Base-by-base conservation (phyloP, 208 protist genomes). In the Trypanosoma boissoni region DNA sequence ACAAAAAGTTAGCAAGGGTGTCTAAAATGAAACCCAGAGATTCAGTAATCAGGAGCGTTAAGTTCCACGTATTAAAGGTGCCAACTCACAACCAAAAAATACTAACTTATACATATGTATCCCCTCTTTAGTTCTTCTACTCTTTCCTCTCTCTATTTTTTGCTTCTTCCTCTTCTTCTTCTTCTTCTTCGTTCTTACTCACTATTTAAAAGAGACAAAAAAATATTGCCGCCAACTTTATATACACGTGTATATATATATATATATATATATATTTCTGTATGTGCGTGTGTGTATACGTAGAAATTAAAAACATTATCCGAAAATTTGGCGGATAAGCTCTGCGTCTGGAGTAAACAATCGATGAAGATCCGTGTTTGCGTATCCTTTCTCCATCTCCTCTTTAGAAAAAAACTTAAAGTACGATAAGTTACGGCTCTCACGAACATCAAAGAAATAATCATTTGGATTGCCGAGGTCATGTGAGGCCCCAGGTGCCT, bases 361-460 rank as follows among this genome's bases (percentile, higher is more conserved):
- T 0, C 5, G 24, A 0, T 34, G n/a, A 29, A 68, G 31, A 29
- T 68, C 52, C 12, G 34, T 39, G 1, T 8, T 21, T 21, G 27
- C 27, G 41, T 67, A 67, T 27, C 34, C 32, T 20, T 5, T 27
- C 2, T 20, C 5, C 2, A 67, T 48, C 2, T 58, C 18, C 23
- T 43, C 32, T 36, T 58, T 67, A 20, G 1, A 16, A 32, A 59
- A 67, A 50, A 42, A 67, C 24, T 59, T 48, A 58, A 54, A 68
- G 2, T 61, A 43, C 14, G 62, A 67, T 6, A 67, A 27, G 26
- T 48, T 55, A 9, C 8, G 26, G 18, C 23, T 0, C 28, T 65
- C 59, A 12, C 48, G 28, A 36, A 51, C 27, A 49, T 65, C 59
- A 41, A 65, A 55, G 28, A 57, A 57, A 29, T 45, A 55, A 34